Percentiles rank a stretch among this genome's conserved stretches.
Conservation (phyloP, 768 basidiomycete genomes). For the Mycena kentingensis region DNA sequence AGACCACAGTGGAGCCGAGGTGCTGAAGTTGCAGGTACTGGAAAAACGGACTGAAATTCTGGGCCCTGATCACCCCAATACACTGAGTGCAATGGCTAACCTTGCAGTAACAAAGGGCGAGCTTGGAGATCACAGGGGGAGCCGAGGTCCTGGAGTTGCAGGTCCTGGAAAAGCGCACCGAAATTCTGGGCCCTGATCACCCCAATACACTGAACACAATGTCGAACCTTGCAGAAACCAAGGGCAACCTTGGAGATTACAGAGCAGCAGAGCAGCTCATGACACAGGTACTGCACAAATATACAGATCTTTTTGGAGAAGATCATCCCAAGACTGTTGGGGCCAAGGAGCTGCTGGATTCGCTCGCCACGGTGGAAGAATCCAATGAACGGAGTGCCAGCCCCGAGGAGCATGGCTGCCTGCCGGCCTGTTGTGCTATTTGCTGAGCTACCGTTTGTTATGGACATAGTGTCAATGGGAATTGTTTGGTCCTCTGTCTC, state of each 20-base stretch:
- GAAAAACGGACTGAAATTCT: background rate
- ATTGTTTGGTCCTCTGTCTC: no score
- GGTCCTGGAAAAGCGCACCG: background rate
- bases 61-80: background rate
- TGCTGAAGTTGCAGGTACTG: background rate
- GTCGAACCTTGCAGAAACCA: background rate
- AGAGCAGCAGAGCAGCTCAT: background rate
- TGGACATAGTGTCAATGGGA: no score
- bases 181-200: background rate
- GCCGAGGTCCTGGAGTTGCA: background rate
- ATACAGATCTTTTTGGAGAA: background rate
- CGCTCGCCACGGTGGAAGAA: no score
- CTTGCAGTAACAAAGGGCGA: background rate
- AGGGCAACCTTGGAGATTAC: background rate
- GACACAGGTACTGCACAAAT: background rate
- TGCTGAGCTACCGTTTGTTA: no score
- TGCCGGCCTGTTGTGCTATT: no score
- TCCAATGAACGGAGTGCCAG: no score
- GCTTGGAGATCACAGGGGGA: background rate
- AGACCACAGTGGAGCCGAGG: background rate
- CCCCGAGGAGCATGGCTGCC: no score
- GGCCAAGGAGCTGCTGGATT: no score
- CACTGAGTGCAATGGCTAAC: background rate
- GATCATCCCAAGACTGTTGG: background rate
- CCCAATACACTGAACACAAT: background rate